Base-by-base conservation (phyloP, 345 rosid species). In the Toxicodendron radicans region DNA sequence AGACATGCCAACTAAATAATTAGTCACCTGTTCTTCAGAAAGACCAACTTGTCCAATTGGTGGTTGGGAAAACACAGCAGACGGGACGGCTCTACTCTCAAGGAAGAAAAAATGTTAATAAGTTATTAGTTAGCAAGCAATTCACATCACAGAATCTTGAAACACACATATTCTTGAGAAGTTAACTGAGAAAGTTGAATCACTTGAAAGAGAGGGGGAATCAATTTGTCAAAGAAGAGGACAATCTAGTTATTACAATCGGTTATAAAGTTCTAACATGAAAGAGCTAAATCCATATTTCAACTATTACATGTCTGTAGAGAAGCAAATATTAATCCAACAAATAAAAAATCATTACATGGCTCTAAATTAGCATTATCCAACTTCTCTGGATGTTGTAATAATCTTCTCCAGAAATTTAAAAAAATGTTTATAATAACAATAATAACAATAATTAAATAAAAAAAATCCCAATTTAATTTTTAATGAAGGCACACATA, bases 1-100 rank as follows among this genome's bases (percentile, higher is more conserved):
- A 18, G 24, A 53, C n/a, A 74, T 35, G 56, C 51, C 12, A 75
- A 74, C 59, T 30, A 64, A 43, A 51, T 13, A 72, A 21, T 10
- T 11, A 45, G 61, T 78, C 72, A 92, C 99, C 94, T 95, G 94
- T 71, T 92, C 99, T 85, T 92, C 97, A 7, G 88, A 83, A 70
- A 89, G 90, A 81, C 99, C 98, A 60, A 95, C 98, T 78, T 87
- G 91, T 79, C 97, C 97, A 76, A 95, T 92, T 58, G 97, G 99
- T 70, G 99, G 99, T 87, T 95, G 99, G 8, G 93, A 91, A 79
- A 95, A 95, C 70, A 92, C 98, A 43, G 97, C 98, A 43, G 97
- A 89, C 71, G 99, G 98, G 58, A 91, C 88, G 81, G 94, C 95
- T 78, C 99, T 95, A 75, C 70, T 53, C 73, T 17, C 58, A 68